Evolutionary conservation across 176 grass and related monocot species (phyloP).

Genomic region (Dactylis glomerata): DNA sequence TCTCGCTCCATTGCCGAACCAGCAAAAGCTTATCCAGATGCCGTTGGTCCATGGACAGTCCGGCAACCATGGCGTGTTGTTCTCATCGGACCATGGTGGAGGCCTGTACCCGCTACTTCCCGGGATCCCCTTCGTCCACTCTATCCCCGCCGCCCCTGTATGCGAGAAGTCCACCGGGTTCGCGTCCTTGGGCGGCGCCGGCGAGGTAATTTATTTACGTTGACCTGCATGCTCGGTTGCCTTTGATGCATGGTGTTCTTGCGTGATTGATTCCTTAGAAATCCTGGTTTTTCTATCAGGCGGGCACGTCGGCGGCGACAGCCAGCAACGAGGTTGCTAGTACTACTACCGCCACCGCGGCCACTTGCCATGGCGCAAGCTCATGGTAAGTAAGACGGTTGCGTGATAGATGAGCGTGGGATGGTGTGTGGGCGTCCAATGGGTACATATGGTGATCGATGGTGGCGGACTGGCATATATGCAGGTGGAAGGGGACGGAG

Average conservation of each 20-base stretch:
- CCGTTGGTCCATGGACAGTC: constrained; percentile 36
- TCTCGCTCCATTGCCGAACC: constrained; percentile 32
- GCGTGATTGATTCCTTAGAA: not conserved
- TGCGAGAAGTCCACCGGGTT: constrained; percentile 31
- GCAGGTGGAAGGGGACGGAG: constrained; percentile 62
- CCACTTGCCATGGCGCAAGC: constrained; percentile 16
- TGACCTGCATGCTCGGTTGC: not conserved
- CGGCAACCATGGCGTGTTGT: constrained; percentile 37
- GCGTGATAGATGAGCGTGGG: not conserved
- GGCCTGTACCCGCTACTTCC: constrained; percentile 43
- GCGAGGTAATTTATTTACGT: not conserved
- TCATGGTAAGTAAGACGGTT: constrained; percentile 32
- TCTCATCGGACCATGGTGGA: constrained; percentile 18
- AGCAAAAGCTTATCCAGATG: constrained; percentile 44
- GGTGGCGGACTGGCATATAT: not conserved
- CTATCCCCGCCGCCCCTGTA: not conserved
- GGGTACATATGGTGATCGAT: not conserved
- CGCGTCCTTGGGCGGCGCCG: not conserved
- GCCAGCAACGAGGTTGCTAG: constrained; percentile 1
- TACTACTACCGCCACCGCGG: not conserved
- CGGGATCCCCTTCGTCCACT: constrained; percentile 41
- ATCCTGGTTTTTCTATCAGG: not conserved
- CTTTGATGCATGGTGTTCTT: not conserved
- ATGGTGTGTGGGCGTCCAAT: not conserved
- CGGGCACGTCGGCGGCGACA: constrained; percentile 12